phyloP scores from a whole-genome alignment of 345 rosid species.

The Hibiscus tridactylites region DNA sequence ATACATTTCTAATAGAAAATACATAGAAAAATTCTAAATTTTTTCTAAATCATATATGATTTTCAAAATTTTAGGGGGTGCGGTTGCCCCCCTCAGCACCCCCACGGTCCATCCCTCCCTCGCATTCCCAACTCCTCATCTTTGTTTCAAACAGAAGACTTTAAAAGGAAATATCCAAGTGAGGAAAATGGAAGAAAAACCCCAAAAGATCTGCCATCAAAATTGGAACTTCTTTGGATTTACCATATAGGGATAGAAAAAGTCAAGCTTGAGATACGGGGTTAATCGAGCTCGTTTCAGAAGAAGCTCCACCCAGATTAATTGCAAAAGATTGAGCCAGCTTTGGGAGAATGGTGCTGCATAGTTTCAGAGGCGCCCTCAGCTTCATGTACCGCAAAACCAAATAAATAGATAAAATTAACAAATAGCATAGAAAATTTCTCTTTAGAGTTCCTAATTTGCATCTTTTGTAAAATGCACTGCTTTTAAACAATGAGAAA shows the following conservation, averaged over 20 bases:
- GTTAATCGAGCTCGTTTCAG: slow-evolving; percentile 31
- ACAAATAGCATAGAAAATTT: neutral
- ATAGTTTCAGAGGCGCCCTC: slow-evolving; percentile 30
- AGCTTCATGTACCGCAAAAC: slow-evolving; percentile 37
- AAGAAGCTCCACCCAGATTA: slow-evolving; percentile 27
- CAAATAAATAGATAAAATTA: neutral
- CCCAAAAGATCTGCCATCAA: slow-evolving; percentile 40
- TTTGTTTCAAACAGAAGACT: slow-evolving; percentile 19
- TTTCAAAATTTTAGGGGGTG: too few species aligned
- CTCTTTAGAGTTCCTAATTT: neutral
- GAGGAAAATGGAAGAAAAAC: neutral
- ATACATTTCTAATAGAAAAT: too few species aligned
- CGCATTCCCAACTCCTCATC: slow-evolving; percentile 28
- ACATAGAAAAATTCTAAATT: too few species aligned
- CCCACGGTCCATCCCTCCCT: too few species aligned
- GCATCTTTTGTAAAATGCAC: neutral
- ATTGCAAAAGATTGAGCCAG: slow-evolving; percentile 29
- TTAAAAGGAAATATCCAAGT: neutral
- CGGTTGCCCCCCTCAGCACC: too few species aligned
- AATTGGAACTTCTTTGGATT: slow-evolving; percentile 29
- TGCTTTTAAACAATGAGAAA: neutral
- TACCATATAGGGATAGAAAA: slow-evolving; percentile 6
- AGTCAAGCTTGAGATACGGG: slow-evolving; percentile 27
- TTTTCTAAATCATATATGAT: too few species aligned
- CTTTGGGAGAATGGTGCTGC: slow-evolving; percentile 33